These are phyloP conservation scores for Sinapis alba DNA, from an alignment of 441 rosid species.

Conservation along the genomic window DNA sequence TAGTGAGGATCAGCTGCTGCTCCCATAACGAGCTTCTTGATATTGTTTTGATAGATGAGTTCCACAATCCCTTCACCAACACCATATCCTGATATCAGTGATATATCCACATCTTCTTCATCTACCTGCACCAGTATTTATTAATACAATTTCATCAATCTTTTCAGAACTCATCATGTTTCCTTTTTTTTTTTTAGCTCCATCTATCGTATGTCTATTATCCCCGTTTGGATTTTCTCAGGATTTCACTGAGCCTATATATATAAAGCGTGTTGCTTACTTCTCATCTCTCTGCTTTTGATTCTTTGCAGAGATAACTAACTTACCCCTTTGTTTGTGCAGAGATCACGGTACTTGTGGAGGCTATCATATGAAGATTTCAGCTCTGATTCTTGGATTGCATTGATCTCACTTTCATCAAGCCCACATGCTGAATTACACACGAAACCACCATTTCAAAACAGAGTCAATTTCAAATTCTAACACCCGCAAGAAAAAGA, in stretches of 20 bases:
- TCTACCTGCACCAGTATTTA: conserved; percentile 47
- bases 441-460: conserved; percentile 2
- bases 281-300: conserved; percentile 2
- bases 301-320: neutral
- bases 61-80: conserved; percentile 75
- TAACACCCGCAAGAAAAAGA: neutral
- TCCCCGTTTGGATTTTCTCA: neutral
- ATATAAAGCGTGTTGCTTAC: neutral
- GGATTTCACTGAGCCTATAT: neutral
- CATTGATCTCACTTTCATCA: conserved; percentile 27
- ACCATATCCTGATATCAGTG: conserved; percentile 39
- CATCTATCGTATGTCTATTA: neutral
- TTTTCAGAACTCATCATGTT: neutral
- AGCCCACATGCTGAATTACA: conserved; percentile 16
- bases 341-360: conserved; percentile 33
- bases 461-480: conserved; percentile 15
- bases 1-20: conserved; percentile 80
- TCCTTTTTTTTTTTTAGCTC: neutral
- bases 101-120: conserved; percentile 56
- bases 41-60: conserved; percentile 54
- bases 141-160: neutral
- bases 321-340: conserved; percentile 28
- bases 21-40: conserved; percentile 87
- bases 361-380: conserved; percentile 3
- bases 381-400: conserved; percentile 25